Percentiles rank a stretch among this genome's conserved stretches.
Evolutionary conservation across 2,329 filamentous ascomycete species (phyloP).

Genomic region (Ceratocystis albifundus): DNA sequence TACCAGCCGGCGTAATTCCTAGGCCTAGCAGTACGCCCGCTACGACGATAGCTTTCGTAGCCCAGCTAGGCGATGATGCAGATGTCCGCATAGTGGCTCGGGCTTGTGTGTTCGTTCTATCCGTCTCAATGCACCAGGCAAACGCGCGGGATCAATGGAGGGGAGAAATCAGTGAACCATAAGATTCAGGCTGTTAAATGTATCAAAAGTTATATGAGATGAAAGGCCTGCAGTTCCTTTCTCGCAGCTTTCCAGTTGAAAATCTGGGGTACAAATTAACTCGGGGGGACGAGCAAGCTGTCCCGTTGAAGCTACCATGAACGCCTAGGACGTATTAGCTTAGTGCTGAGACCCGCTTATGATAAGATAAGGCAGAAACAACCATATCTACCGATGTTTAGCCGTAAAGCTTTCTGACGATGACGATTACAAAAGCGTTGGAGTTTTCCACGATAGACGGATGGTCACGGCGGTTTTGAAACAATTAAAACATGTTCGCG

Average conservation of each 20-base stretch:
- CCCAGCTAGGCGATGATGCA: slow-evolving; percentile 16
- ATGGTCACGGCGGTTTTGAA: no score
- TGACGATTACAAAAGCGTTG: background rate
- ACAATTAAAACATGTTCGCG: no score
- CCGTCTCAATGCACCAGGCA: slow-evolving; percentile 8
- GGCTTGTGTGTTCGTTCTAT: slow-evolving; percentile 16
- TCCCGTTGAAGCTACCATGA: slow-evolving; percentile 21
- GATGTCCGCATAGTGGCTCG: slow-evolving; percentile 20
- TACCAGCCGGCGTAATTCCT: slow-evolving; percentile 21
- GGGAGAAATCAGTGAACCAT: slow-evolving; percentile 9
- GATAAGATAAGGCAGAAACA: background rate
- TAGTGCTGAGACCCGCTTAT: background rate
- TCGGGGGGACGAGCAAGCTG: slow-evolving; percentile 18
- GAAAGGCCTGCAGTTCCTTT: background rate
- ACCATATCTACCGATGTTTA: background rate
- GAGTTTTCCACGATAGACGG: background rate
- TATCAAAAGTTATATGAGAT: background rate
- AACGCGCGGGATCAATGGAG: slow-evolving; percentile 2
- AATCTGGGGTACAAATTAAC: slow-evolving; percentile 7
- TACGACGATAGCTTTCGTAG: slow-evolving; percentile 18
- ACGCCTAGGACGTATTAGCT: background rate
- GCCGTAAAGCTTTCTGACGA: background rate
- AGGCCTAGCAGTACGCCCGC: slow-evolving; percentile 18
- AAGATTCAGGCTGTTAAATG: background rate
- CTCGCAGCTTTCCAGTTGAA: background rate